Conservation (phyloP, 768 basidiomycete species). For the Mycena filopes region DNA sequence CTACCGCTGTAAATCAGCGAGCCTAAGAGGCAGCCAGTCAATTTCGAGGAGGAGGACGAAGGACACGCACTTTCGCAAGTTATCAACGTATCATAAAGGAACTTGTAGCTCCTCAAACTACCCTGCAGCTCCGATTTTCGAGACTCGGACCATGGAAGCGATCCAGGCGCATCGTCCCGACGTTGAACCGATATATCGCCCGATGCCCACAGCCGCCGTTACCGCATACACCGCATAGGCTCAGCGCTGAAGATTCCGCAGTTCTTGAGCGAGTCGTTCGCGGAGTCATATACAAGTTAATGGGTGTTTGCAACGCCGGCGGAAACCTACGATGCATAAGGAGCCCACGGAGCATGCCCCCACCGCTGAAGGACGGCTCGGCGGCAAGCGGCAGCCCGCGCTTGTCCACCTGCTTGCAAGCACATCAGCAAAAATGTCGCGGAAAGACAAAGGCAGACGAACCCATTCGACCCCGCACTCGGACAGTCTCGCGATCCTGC, state of each 20-base stretch:
- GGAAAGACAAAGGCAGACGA: slow-evolving; percentile 22
- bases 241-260: slow-evolving; percentile 55
- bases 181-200: slow-evolving; percentile 94
- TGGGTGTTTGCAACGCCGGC: slow-evolving; percentile 47
- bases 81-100: slow-evolving; percentile 87
- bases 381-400: slow-evolving; percentile 89
- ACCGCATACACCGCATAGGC: slow-evolving; percentile 71
- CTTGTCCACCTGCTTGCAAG: slow-evolving; percentile 76
- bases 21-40: slow-evolving; percentile 43
- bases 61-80: slow-evolving; percentile 81
- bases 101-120: slow-evolving; percentile 92
- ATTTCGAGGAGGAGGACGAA: slow-evolving; percentile 7
- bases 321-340: slow-evolving; percentile 91
- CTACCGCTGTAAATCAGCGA: slow-evolving; percentile 56
- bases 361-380: slow-evolving; percentile 72
- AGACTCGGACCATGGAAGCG: slow-evolving; percentile 90
- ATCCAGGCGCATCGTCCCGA: slow-evolving; percentile 92
- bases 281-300: slow-evolving; percentile 58
- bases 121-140: slow-evolving; percentile 95
- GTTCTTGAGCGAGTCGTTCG: slow-evolving; percentile 53
- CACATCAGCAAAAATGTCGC: not conserved
- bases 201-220: slow-evolving; percentile 89
- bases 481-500: no score
- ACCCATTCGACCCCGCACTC: slow-evolving; percentile 84
- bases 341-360: slow-evolving; percentile 87